phyloP scores from a whole-genome alignment of 2,329 filamentous ascomycete species.

The Talaromyces sp. region DNA sequence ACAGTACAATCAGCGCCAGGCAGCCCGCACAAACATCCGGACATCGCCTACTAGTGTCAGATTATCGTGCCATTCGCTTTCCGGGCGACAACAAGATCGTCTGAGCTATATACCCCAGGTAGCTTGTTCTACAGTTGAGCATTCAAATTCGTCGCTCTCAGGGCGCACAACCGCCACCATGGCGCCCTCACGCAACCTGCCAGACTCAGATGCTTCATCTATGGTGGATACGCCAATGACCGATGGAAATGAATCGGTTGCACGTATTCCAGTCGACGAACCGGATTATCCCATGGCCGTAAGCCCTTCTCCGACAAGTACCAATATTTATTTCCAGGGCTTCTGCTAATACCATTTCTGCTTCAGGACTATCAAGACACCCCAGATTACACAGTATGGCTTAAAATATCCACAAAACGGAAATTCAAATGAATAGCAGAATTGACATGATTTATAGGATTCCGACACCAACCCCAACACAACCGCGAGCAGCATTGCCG shows the following conservation, averaged over 20 bases:
- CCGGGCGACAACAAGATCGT: not conserved
- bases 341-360: constrained; percentile 6
- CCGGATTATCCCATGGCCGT: constrained; percentile 43
- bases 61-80: not conserved
- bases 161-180: constrained; percentile 30
- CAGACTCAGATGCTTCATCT: constrained; percentile 43
- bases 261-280: constrained; percentile 38
- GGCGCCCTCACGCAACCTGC: constrained; percentile 39
- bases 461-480: constrained; percentile 67
- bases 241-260: constrained; percentile 40
- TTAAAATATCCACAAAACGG: not conserved
- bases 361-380: constrained; percentile 56
- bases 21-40: not conserved
- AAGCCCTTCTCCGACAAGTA: constrained; percentile 24
- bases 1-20: not conserved
- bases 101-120: not conserved
- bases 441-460: constrained; percentile 45
- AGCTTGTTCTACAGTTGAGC: constrained; percentile 16
- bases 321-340: not conserved
- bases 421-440: not conserved
- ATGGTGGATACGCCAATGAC: constrained; percentile 50
- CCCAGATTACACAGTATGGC: constrained; percentile 56
- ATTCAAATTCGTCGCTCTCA: not conserved
- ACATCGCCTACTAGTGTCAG: not conserved
- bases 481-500: constrained; percentile 78